Percentiles rank a stretch among this genome's conserved stretches.
These are phyloP conservation scores for Daldinia caldariorum DNA, from an alignment of 495 filamentous ascomycete species.

Conservation along the genomic window DNA sequence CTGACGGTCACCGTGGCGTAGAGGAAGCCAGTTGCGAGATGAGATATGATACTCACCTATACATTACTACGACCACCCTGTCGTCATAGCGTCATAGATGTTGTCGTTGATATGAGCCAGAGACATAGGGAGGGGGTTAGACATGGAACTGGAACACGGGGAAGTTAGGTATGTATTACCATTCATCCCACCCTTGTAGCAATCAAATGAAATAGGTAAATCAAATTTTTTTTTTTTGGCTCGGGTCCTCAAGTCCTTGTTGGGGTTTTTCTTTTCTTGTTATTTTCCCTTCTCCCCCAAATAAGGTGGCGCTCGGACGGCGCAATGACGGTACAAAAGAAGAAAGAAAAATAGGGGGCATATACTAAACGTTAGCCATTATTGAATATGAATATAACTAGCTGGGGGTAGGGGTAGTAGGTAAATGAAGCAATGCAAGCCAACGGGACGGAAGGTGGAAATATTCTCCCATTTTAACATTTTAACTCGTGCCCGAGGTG, in stretches of 20 bases:
- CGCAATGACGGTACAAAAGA: constrained; percentile 17
- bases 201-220: constrained; percentile 16
- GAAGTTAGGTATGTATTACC: constrained; percentile 30
- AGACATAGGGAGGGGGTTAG: constrained; percentile 16
- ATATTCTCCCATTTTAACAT: constrained; percentile 28
- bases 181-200: constrained; percentile 9
- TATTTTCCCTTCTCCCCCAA: constrained; percentile 3
- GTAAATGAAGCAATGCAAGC: constrained; percentile 44
- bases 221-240: too few species aligned
- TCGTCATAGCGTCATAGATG: constrained; percentile 26
- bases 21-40: constrained; percentile 38
- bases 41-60: constrained; percentile 26
- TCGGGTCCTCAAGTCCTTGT: constrained; percentile 19
- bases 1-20: constrained; percentile 41
- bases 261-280: background rate
- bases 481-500: constrained; percentile 40
- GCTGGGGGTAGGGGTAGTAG: background rate
- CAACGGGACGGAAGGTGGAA: constrained; percentile 30
- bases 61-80: constrained; percentile 7
- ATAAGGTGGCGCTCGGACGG: constrained; percentile 32
- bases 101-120: constrained; percentile 10
- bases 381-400: constrained; percentile 28
- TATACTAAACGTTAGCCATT: constrained; percentile 27
- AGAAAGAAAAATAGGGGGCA: constrained; percentile 14
- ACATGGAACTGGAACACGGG: constrained; percentile 4